A percentile compares a stretch with the other conserved stretches of the same genome.
These are phyloP conservation scores for Phytophthora citricola DNA, from an alignment of 352 stramenopile genomes.

Conservation along the genomic window DNA sequence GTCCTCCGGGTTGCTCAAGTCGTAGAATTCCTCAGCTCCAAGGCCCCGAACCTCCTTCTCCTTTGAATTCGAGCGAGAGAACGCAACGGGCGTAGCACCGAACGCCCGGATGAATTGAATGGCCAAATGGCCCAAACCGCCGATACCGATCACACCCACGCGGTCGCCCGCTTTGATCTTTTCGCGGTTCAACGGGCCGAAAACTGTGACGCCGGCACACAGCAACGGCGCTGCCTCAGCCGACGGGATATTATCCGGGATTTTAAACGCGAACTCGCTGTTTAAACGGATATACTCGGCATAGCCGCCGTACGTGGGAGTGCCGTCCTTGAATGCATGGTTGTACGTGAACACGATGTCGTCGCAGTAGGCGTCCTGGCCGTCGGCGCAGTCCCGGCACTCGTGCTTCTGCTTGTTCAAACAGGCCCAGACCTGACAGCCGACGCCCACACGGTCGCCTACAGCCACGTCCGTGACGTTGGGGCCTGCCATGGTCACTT, in stretches of 20 bases:
- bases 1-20: no score
- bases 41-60: not conserved
- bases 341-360: conserved; percentile 50
- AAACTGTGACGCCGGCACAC: conserved; percentile 21
- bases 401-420: not conserved
- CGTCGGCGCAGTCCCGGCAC: conserved; percentile 28
- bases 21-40: no score
- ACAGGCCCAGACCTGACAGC: no score
- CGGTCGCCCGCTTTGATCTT: conserved; percentile 24
- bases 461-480: not conserved
- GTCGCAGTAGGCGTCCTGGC: conserved; percentile 66
- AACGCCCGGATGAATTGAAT: not conserved
- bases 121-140: not conserved
- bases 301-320: conserved; percentile 20
- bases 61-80: not conserved
- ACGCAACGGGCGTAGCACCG: not conserved
- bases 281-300: conserved; percentile 36
- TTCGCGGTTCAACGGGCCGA: conserved; percentile 21
- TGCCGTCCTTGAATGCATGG: conserved; percentile 29
- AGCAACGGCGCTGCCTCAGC: conserved; percentile 14
- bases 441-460: no score
- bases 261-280: conserved; percentile 27
- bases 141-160: conserved; percentile 14
- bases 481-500: not conserved
- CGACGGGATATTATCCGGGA: conserved; percentile 17